Percentiles rank a stretch among this genome's conserved stretches.
These are phyloP conservation scores for Diaporthe capsici DNA, from an alignment of 2,329 filamentous ascomycete species.

Conservation along the genomic window DNA sequence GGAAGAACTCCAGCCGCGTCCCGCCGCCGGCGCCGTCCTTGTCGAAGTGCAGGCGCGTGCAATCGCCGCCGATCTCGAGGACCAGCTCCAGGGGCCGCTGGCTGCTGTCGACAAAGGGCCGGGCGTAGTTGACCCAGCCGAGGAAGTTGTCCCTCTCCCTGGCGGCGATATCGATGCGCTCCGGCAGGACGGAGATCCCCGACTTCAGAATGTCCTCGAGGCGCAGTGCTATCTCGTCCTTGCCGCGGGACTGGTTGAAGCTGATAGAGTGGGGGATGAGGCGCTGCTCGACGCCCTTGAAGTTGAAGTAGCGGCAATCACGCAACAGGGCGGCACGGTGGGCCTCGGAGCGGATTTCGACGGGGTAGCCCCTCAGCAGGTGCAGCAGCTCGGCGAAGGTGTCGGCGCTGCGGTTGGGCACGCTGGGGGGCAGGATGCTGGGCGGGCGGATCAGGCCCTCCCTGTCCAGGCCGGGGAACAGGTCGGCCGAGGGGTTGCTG, in stretches of 20 bases:
- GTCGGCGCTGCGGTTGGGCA: slow-evolving; percentile 86
- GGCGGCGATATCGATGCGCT: slow-evolving; percentile 50
- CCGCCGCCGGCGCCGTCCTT: slow-evolving; percentile 43
- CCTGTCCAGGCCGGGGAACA: slow-evolving; percentile 88
- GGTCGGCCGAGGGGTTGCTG: slow-evolving; percentile 76
- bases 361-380: slow-evolving; percentile 85
- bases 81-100: slow-evolving; percentile 77
- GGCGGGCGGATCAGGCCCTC: slow-evolving; percentile 87
- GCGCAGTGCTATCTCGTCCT: slow-evolving; percentile 82
- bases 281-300: slow-evolving; percentile 91
- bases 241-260: slow-evolving; percentile 78
- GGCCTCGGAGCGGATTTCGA: slow-evolving; percentile 80
- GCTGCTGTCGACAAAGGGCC: slow-evolving; percentile 85
- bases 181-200: slow-evolving; percentile 77
- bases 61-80: slow-evolving; percentile 81
- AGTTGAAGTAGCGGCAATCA: slow-evolving; percentile 93
- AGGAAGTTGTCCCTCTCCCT: slow-evolving; percentile 48
- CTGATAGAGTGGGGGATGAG: slow-evolving; percentile 83
- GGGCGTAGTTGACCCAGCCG: slow-evolving; percentile 81
- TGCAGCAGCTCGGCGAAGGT: slow-evolving; percentile 87
- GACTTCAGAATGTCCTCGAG: slow-evolving; percentile 92
- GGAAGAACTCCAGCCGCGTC: slow-evolving; percentile 79
- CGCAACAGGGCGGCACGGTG: slow-evolving; percentile 81
- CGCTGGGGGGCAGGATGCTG: slow-evolving; percentile 84
- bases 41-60: slow-evolving; percentile 68